phyloP scores from a whole-genome alignment of 768 basidiomycete species.

The Piloderma croceum region DNA sequence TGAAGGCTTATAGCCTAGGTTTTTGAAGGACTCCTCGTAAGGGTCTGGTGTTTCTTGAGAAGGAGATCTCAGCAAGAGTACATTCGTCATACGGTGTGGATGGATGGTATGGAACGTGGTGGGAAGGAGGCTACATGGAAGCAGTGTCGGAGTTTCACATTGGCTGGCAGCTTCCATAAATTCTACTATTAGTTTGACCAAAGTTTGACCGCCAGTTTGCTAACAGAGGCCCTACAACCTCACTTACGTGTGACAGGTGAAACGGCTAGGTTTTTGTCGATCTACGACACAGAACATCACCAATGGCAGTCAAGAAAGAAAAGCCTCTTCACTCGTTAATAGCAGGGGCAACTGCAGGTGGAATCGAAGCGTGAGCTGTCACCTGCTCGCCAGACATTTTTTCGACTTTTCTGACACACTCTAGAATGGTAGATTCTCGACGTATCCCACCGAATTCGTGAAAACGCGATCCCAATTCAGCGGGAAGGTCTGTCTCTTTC shows the following conservation, averaged over 20 bases:
- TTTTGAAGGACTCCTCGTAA: conserved; percentile 49
- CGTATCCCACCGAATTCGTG: conserved; percentile 87
- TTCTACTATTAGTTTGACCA: no score
- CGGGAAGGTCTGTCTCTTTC: conserved; percentile 47
- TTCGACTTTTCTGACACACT: conserved; percentile 27
- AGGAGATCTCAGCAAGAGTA: conserved; percentile 39
- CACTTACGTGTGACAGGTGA: no score
- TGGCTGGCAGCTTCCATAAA: no score
- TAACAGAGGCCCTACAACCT: no score
- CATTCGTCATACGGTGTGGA: conserved; percentile 18
- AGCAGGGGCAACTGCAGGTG: conserved; percentile 90
- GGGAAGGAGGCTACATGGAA: no score
- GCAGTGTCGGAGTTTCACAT: no score
- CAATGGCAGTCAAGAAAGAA: conserved; percentile 61
- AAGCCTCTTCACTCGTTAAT: conserved; percentile 81
- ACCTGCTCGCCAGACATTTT: not conserved
- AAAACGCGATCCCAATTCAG: conserved; percentile 94
- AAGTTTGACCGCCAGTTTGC: no score
- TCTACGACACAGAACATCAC: no score
- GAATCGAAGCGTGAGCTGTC: conserved; percentile 78
- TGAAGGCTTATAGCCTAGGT: conserved; percentile 43
- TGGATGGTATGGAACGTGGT: not conserved
- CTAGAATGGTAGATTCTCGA: conserved; percentile 59
- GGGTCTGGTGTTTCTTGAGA: conserved; percentile 38
- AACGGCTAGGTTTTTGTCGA: no score